Conservation (phyloP, 306 rosid species). For the Coriaria nepalensis region DNA sequence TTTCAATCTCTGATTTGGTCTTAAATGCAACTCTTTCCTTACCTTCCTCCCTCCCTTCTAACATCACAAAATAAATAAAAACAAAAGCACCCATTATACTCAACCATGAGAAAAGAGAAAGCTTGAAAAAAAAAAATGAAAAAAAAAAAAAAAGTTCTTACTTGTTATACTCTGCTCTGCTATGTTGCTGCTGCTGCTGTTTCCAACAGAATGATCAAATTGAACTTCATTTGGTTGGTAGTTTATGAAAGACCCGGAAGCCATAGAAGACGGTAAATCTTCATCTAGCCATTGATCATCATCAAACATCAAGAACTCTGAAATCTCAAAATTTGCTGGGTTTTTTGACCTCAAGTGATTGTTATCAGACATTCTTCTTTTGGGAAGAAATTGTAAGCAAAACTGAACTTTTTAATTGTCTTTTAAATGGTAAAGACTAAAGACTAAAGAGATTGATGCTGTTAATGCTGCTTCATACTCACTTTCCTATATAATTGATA, state of each 20-base stretch:
- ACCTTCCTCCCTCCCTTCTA: conserved; percentile 22
- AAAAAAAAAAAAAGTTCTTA: neutral
- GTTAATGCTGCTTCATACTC: conserved; percentile 44
- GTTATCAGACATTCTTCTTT: conserved; percentile 32
- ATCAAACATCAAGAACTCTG: conserved; percentile 37
- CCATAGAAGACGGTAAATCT: conserved; percentile 10
- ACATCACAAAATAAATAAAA: conserved; percentile 20
- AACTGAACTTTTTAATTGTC: neutral
- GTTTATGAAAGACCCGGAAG: conserved; percentile 22
- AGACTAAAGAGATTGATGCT: conserved; percentile 8
- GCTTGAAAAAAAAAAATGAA: no score
- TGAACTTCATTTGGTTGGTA: conserved; percentile 18
- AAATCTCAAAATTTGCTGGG: conserved; percentile 27
- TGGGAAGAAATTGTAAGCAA: neutral
- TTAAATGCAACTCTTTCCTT: conserved; percentile 49
- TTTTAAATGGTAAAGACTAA: neutral
- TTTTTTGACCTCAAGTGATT: conserved; percentile 12
- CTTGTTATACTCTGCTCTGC: conserved; percentile 20
- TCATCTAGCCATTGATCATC: conserved; percentile 35
- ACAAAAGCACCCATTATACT: conserved; percentile 5
- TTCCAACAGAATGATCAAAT: conserved; percentile 24
- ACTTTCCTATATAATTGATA: conserved; percentile 39
- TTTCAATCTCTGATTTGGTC: conserved; percentile 63
- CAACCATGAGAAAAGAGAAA: neutral
- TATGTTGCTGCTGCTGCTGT: conserved; percentile 24